Evolutionary conservation across 441 rosid species (phyloP).

Genomic region (Capsella rubella): DNA sequence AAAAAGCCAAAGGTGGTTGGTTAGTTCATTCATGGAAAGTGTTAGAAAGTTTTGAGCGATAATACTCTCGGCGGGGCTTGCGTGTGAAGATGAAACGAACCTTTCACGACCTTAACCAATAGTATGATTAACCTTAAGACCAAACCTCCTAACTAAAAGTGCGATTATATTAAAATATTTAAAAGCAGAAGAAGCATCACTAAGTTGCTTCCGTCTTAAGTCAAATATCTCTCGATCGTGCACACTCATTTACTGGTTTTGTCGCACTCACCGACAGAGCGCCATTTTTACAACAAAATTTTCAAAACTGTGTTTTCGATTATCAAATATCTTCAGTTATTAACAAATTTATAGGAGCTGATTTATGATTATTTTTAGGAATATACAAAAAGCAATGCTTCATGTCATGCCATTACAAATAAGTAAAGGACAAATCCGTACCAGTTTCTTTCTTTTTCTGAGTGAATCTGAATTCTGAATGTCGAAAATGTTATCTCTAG

Average conservation of each 20-base stretch:
- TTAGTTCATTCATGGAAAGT: not conserved
- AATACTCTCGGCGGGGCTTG: slow-evolving; percentile 18
- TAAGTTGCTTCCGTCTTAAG: slow-evolving; percentile 37
- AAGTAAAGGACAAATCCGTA: not conserved
- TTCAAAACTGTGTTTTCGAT: not conserved
- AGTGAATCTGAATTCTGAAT: slow-evolving; percentile 6
- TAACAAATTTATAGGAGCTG: not conserved
- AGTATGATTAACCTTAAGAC: slow-evolving; percentile 24
- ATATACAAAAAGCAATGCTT: slow-evolving; percentile 10
- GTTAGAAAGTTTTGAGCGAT: slow-evolving; percentile 10
- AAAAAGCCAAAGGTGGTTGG: slow-evolving; percentile 10
- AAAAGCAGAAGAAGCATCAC: slow-evolving; percentile 29
- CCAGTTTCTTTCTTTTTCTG: not conserved
- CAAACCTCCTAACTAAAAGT: slow-evolving; percentile 1
- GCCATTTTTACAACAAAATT: not conserved
- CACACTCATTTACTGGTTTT: slow-evolving; percentile 4
- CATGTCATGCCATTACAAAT: slow-evolving; percentile 7
- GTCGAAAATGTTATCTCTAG: slow-evolving; percentile 20
- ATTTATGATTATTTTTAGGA: not conserved
- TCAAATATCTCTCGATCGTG: slow-evolving; percentile 21
- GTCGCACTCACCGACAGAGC: slow-evolving; percentile 32
- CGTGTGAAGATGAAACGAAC: slow-evolving; percentile 40
- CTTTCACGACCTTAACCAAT: slow-evolving; percentile 31
- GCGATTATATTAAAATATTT: not conserved
- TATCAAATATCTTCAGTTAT: not conserved